Evolutionary conservation across 257 asterid genomes (phyloP).

Genomic region (Dorcoceras hygrometricum): DNA sequence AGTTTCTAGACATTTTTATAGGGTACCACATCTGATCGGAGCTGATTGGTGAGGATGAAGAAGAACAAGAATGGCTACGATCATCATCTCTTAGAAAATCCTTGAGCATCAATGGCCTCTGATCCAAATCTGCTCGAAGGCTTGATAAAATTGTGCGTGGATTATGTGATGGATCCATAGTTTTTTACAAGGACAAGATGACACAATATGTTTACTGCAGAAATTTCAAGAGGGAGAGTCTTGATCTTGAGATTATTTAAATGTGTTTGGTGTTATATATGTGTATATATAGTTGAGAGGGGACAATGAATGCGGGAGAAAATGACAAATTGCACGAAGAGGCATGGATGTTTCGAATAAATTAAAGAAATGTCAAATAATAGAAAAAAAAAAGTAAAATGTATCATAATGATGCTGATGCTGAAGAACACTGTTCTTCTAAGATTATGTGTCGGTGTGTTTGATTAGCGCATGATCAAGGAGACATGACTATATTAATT

Average conservation of each 20-base stretch:
- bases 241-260: not conserved
- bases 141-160: not conserved
- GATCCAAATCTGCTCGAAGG: not conserved
- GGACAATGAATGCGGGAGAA: not conserved
- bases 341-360: not conserved
- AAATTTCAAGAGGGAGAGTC: not conserved
- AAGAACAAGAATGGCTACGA: not conserved
- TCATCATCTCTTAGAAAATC: not conserved
- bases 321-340: not conserved
- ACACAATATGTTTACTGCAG: too few species aligned
- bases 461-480: not conserved
- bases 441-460: not conserved
- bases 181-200: too few species aligned
- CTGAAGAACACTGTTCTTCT: too few species aligned
- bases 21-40: not conserved
- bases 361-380: too few species aligned
- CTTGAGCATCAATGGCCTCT: not conserved
- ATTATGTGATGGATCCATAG: not conserved
- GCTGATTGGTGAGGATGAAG: not conserved
- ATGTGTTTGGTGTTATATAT: not conserved
- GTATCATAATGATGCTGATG: not conserved
- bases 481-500: not conserved
- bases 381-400: too few species aligned
- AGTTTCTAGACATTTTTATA: too few species aligned
- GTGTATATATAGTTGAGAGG: not conserved